Evolutionary conservation across 202 grass and related monocot genomes (phyloP), one percentile per base, ranked within the genome.

Genomic region (Hordeum pubiflorum): DNA sequence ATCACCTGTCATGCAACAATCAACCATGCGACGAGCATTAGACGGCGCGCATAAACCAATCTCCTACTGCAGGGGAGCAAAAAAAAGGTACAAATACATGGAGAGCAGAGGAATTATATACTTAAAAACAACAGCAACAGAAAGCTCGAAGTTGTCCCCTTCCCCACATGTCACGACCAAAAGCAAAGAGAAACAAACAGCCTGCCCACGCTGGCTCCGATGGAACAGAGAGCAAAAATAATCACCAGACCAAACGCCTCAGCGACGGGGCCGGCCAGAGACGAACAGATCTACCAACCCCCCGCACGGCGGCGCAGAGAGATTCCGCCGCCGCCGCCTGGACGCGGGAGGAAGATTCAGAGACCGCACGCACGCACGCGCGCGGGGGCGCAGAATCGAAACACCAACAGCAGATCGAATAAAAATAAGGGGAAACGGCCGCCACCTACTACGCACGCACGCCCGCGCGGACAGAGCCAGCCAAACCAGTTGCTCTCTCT

Each of bases 251-350:
- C 66, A 41, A 33, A 66, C 75, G 56, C 38, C 36, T 18, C 75
- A 40, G 58, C 20, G 57, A 52, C 56, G 15, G 54, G 72, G 24
- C n/a, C 8, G 31, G 31, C 41, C 20, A 38, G 64, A 14, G 72
- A 76, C 68, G 85, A 87, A 81, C 85, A 87, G 89, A 89, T 89
- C 88, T 89, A 89, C 74, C 83, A 57, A 83, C 60, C 83, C 48
- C 83, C 48, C 36, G 52, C 77, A 58, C 39, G 67, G 62, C 62
- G 31, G 61, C 48, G 82, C 81, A 33, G 62, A n/a, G 77, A 63
- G 77, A 81, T 84, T 87, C 81, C 65, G 17, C 72, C 71, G 72
- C 55, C 80, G 59, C 59, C 77, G 55, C 48, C 17, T 24, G 38
- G 38, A 6, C 57, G 41, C 18, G 36, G 39, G 50, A 24, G 23